Base-by-base conservation (phyloP, 345 rosid species). In the Eucalyptus curtisii region DNA sequence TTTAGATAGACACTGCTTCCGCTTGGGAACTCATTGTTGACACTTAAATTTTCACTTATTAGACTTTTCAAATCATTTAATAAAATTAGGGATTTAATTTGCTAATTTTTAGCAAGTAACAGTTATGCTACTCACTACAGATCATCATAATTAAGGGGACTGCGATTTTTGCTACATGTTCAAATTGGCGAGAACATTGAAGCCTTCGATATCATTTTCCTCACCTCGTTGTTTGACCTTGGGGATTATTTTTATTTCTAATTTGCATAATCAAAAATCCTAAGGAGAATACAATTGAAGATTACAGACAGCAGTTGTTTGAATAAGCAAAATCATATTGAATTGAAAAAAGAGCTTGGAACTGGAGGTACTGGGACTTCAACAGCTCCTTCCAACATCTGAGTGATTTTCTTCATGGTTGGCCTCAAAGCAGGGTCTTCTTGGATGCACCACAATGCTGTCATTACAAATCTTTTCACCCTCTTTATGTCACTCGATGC, bases 371-470 rank as follows among this genome's bases (percentile, higher is more conserved):
- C 45, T 25, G 88, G 30, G 44, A 89, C 88, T 24, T 89, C 90
- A 44, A 68, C 55, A 33, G 68, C 53, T n/a, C 90, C 88, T 7
- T 86, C 90, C 40, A 89, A 71, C 90, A 89, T 86, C 5, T 89
- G 90, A 20, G 68, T 10, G 31, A 89, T 47, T n/a, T 86, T 86
- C 48, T 79, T 89, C 90, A 89, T 89, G 14, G 86, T 50, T 6
- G 90, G 90, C 88, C 90, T 89, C 31, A 76, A 44, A 24, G 88
- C 5, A 5, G 88, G 90, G 19, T 86, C 90, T 42, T 86, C 88
- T 10, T 89, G 88, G n/a, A 86, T 89, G 42, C 90, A 89, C 88
- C 88, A 89, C 33, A 89, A 86, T 52, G 88, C 88, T 9, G 19
- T 76, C 90, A 37, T 86, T 42, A 89, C 88, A 45, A 89, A 66